These are phyloP conservation scores for Strombidium stylifer DNA, from an alignment of 73 alveolate species.

Conservation along the genomic window DNA sequence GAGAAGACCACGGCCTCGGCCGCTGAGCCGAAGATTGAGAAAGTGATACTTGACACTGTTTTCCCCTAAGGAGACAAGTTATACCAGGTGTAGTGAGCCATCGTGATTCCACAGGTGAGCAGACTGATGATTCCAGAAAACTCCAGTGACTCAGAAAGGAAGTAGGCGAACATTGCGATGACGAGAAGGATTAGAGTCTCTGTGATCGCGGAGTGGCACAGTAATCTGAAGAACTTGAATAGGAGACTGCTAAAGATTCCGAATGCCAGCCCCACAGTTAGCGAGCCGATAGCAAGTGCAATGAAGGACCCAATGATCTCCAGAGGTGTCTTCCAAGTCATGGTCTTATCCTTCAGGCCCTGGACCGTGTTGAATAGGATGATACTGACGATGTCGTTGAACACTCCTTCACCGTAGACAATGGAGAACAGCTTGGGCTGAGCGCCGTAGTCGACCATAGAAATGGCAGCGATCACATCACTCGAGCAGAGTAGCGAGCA, in stretches of 20 bases:
- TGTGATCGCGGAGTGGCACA: constrained; percentile 15
- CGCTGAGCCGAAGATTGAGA: constrained; percentile 70
- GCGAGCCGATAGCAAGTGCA: constrained; percentile 49
- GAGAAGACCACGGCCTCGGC: constrained; percentile 83
- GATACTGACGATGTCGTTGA: constrained; percentile 93
- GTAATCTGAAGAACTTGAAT: constrained; percentile 19
- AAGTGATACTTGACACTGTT: constrained; percentile 66
- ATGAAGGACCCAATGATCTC: constrained; percentile 60
- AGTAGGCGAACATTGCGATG: constrained; percentile 76
- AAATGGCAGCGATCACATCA: constrained; percentile 93
- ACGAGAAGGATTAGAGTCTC: constrained; percentile 71
- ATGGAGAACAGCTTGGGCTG: constrained; percentile 88
- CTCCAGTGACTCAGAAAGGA: constrained; percentile 61
- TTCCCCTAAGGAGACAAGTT: constrained; percentile 81
- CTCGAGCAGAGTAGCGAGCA: constrained; percentile 80
- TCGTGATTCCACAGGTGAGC: constrained; percentile 75
- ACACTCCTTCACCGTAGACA: constrained; percentile 94
- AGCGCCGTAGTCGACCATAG: constrained; percentile 78
- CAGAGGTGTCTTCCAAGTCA: constrained; percentile 38
- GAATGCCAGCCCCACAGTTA: constrained; percentile 61
- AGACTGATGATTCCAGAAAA: constrained; percentile 79
- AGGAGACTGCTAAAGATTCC: constrained; percentile 34
- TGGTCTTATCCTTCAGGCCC: constrained; percentile 37
- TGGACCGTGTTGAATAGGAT: constrained; percentile 75
- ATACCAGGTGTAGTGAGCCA: constrained; percentile 85